Evolutionary conservation across 768 basidiomycete species (phyloP), one percentile per base, ranked within the genome.

Genomic region (Lyophyllum shimeji): DNA sequence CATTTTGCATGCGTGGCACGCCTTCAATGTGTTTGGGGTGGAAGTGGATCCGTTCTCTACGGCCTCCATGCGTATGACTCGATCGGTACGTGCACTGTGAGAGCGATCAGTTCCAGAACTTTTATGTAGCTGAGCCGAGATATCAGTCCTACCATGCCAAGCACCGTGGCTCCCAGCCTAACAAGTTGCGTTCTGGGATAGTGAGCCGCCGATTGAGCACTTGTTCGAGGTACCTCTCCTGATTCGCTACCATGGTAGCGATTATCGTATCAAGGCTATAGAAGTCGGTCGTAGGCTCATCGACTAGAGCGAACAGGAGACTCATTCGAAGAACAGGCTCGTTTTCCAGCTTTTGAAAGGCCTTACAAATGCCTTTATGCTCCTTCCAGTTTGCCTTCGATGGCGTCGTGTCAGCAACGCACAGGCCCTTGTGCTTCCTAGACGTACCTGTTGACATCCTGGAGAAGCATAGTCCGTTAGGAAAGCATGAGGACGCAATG

Each of bases 321-420:
- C 53, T 1, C 21, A 61, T 23, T 34, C 59, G 49, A 20, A 21
- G 9, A 17, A 42, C 46, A 1, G 40, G 47, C 9, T 55, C 39
- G 23, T 55, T 55, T 48, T 71, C 71, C 7, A 70, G n/a, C 3
- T 55, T 43, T 34, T 64, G 50, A 5, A 71, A 61, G 0, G 66
- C 69, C 53, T 71, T 71, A 66, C 73, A 75, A 3, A 72, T 56
- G 6, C 25, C 50, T 60, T 72, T 74, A 48, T 75, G 72, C 20
- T 51, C 56, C 3, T 55, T 23, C 72, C 72, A 74, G 52, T 72
- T 63, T 5, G 48, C 63, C 71, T 52, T 24, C 5, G 18, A 18
- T 34, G 21, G 33, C 13, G 55, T 44, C 6, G 23, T 52, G 29
- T 42, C 46, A 24, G 34, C 13, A 46, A 27, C 23, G 9, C 21